phyloP scores from a whole-genome alignment of 805 yeast species.

The Osmozyma mogii region DNA sequence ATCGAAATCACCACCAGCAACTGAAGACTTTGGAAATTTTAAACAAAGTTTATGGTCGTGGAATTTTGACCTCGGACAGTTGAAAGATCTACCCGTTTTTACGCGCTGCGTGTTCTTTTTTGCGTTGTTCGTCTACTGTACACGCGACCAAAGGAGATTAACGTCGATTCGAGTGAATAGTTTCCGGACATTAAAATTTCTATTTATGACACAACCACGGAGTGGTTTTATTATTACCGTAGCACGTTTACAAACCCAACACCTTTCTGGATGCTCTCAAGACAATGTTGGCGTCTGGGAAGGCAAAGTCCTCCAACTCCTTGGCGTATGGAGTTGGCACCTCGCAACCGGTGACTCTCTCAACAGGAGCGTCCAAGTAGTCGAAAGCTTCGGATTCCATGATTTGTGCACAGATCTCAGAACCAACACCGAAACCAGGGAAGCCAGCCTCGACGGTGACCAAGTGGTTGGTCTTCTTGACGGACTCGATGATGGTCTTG shows the following conservation, averaged over 20 bases:
- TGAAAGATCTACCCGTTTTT: no score
- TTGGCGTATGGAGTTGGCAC: slow-evolving; percentile 98
- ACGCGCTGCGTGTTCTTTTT: no score
- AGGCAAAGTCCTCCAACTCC: slow-evolving; percentile 94
- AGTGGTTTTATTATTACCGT: slow-evolving; percentile 1
- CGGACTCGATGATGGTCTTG: slow-evolving; percentile 74
- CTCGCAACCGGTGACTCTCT: slow-evolving; percentile 98
- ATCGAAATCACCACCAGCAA: no score
- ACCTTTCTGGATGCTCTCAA: slow-evolving; percentile 81
- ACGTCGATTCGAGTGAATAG: no score
- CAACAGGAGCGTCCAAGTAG: slow-evolving; percentile 96
- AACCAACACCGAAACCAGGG: slow-evolving; percentile 98
- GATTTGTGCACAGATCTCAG: slow-evolving; percentile 94
- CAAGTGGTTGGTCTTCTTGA: slow-evolving; percentile 94
- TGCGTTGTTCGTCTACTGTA: no score
- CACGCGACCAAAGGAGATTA: no score
- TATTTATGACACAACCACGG: no score
- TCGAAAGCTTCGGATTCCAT: slow-evolving; percentile 99
- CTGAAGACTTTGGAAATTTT: no score
- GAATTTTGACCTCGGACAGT: no score
- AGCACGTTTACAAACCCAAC: slow-evolving; percentile 46
- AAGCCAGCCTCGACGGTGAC: slow-evolving; percentile 94
- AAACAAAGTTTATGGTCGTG: no score
- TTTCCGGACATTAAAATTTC: no score
- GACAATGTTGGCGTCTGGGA: slow-evolving; percentile 93